Evolutionary conservation across 495 filamentous ascomycete species (phyloP), one percentile per base, ranked within the genome.

Genomic region (Xylaria venustula): DNA sequence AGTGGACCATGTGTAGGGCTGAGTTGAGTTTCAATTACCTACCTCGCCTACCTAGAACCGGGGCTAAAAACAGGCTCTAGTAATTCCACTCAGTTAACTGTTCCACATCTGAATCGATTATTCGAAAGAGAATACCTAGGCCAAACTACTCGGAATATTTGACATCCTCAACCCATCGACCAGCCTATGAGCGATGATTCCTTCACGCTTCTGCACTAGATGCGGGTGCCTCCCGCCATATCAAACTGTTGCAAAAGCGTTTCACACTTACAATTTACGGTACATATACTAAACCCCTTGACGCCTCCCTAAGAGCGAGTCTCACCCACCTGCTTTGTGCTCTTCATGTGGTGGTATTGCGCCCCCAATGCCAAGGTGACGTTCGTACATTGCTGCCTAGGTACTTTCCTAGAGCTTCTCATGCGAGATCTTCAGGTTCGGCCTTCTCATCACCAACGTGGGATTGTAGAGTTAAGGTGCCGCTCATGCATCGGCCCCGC

Each of bases 1-100:
- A 46, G 42, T 46, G 53, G 54, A 11, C 42, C 54, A 19, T 57
- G 14, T 40, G 42, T 57, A 57, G 54, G 54, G 54, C 54, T 57
- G 54, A 57, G 41, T 6, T 30, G 32, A 45, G 54, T 57, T 25
- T 48, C 42, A 46, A n/a, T n/a, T n/a, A n/a, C n/a, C n/a, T n/a
- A n/a, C n/a, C n/a, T n/a, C n/a, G n/a, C n/a, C n/a, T n/a, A n/a
- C n/a, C n/a, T 32, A 12, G 28, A 34, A 2, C 54, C 28, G 30
- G 47, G 20, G 28, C 42, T 32, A 44, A 14, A n/a, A 25, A 44
- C 44, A 46, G 44, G 44, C 19, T 42, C 54, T 25, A 12, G 30
- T 17, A 15, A 46, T 47, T 37, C 3, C 23, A 22, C 40, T 42
- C n/a, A n/a, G n/a, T n/a, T n/a, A n/a, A n/a, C n/a, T n/a, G n/a